phyloP scores from a whole-genome alignment of 2,329 filamentous ascomycete species.

The Trichoderma sp. region DNA sequence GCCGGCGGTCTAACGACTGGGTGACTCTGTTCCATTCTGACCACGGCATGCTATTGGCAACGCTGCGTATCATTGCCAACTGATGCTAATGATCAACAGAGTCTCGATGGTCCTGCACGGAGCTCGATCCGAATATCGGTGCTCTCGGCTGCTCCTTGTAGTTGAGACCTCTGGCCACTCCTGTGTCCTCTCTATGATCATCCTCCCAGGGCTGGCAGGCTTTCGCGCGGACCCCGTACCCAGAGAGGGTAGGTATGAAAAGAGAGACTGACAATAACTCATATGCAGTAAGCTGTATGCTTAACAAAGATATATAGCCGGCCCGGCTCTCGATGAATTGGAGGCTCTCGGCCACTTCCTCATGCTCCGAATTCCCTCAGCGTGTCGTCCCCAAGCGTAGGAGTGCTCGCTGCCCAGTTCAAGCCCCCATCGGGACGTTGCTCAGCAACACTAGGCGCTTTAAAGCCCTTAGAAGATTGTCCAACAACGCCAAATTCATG shows the following conservation, averaged over 20 bases:
- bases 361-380: not conserved
- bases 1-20: not conserved
- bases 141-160: not conserved
- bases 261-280: not conserved
- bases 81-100: not conserved
- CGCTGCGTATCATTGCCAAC: not conserved
- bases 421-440: not conserved
- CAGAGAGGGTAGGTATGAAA: not conserved
- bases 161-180: not conserved
- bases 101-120: not conserved
- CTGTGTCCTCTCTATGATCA: not conserved
- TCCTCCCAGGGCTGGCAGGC: not conserved
- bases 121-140: not conserved
- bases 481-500: too few species aligned
- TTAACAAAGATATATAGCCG: not conserved
- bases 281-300: not conserved
- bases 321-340: too few species aligned
- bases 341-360: not conserved
- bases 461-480: not conserved
- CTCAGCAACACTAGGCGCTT: not conserved
- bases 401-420: too few species aligned
- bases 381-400: not conserved
- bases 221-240: not conserved
- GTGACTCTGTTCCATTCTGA: not conserved
- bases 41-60: not conserved